Percentiles rank a stretch among this genome's conserved stretches.
Conservation (phyloP, 345 rosid genomes). For the Citrus inodora region DNA sequence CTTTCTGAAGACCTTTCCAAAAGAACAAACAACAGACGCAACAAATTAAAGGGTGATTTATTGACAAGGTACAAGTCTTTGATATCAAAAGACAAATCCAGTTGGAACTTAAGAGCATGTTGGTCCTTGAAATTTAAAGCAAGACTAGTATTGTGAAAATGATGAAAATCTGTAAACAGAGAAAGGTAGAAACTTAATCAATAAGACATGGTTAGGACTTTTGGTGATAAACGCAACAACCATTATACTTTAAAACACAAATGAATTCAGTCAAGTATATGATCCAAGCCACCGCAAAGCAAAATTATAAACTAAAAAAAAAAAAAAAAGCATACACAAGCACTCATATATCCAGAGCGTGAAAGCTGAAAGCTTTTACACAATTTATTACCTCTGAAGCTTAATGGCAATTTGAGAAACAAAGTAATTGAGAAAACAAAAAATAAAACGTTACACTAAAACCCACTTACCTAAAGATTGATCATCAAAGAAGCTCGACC, state of each 20-base stretch:
- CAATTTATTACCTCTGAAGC: not conserved
- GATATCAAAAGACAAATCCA: not conserved
- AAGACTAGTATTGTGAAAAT: not conserved
- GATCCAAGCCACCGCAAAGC: not conserved
- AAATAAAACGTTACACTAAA: not conserved
- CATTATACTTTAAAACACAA: not conserved
- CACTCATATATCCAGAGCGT: not conserved
- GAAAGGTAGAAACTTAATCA: not conserved
- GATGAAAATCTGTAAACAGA: not conserved
- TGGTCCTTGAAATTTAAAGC: not conserved
- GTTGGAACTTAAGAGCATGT: not conserved
- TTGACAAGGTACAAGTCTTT: not conserved
- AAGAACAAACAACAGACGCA: constrained; percentile 4
- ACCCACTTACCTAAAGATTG: not conserved
- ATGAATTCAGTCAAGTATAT: not conserved
- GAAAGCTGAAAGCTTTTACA: not conserved
- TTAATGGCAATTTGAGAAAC: not conserved
- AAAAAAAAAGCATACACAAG: not conserved
- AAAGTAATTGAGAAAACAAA: not conserved
- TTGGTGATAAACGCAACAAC: not conserved
- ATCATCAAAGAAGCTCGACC: not conserved
- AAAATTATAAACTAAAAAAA: not conserved
- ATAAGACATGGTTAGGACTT: not conserved
- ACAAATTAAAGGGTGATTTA: not conserved
- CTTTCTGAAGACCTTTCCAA: not conserved